Conservation (phyloP, 495 filamentous ascomycete genomes). For the Rhypophila decipiens region DNA sequence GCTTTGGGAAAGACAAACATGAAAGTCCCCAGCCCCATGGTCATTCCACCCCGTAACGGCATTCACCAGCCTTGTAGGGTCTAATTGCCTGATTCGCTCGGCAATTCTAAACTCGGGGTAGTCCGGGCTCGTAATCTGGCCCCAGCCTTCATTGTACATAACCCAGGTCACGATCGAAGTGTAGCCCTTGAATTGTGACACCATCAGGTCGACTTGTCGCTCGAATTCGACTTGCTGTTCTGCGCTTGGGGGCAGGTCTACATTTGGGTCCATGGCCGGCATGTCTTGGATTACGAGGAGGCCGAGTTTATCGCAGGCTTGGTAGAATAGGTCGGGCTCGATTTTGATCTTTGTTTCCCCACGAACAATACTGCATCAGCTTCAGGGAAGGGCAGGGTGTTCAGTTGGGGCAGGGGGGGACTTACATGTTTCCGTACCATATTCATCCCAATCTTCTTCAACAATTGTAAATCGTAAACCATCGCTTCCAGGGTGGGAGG, state of each 20-base stretch:
- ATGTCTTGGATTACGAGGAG: slow-evolving; percentile 63
- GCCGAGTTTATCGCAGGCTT: slow-evolving; percentile 58
- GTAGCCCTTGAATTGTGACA: slow-evolving; percentile 57
- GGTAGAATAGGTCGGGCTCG: slow-evolving; percentile 58
- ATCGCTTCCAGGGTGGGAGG: slow-evolving; percentile 58
- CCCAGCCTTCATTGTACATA: slow-evolving; percentile 71
- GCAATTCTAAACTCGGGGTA: slow-evolving; percentile 52
- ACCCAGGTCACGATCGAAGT: slow-evolving; percentile 53
- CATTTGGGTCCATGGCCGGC: slow-evolving; percentile 44
- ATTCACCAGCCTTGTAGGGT: slow-evolving; percentile 57
- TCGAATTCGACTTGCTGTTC: slow-evolving; percentile 53
- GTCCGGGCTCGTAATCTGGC: slow-evolving; percentile 29
- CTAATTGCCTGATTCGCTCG: slow-evolving; percentile 44
- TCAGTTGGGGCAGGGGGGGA: background rate
- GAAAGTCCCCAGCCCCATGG: slow-evolving; percentile 55
- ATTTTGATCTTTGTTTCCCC: slow-evolving; percentile 76
- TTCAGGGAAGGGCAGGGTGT: background rate
- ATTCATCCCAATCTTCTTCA: slow-evolving; percentile 60
- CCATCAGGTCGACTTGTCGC: slow-evolving; percentile 54
- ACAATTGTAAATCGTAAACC: slow-evolving; percentile 53
- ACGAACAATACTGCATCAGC: too few relatives aligned
- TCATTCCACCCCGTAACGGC: slow-evolving; percentile 56
- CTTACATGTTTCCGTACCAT: slow-evolving; percentile 62
- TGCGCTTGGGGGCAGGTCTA: slow-evolving; percentile 31
- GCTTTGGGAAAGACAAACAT: slow-evolving; percentile 11